Evolutionary conservation across 805 yeast genomes (phyloP), one percentile per base, ranked within the genome.

Genomic region (Wickerhamiella sorbophila): DNA sequence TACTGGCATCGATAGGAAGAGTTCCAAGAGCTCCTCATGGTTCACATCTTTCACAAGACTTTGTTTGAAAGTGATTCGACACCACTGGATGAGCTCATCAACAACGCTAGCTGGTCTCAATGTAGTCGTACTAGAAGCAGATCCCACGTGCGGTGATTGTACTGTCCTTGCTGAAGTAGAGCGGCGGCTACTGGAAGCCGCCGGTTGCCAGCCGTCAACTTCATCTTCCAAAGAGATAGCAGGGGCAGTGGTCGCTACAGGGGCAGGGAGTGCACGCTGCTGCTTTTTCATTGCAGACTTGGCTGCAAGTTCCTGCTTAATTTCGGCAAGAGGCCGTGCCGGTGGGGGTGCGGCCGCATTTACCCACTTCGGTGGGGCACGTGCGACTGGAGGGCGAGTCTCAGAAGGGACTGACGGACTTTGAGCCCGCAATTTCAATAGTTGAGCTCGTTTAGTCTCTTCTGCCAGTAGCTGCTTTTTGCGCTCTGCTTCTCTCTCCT

Each of bases 1-100:
- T n/a, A 71, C 62, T 29, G 96, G 95, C 47, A 88, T 70, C 46
- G 85, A 77, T 47, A 87, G 65, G 52, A 91, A 70, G 56, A 91
- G 77, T 43, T 80, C 77, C 38, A 88, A 65, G 33, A 91, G 75
- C 56, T 82, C 95, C 48, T 79, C 82, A 38, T 70, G 70, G 33
- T 85, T 77, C 33, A 87, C 86, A 15, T 83, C 78, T 8, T 77
- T 71, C 56, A 83, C 78, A 57, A 88, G 66, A 46, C 71, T 75
- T 42, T 52, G 50, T 42, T 49, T 49, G 38, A 65, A 58, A 14
- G 61, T 39, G 19, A 49, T 32, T 21, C 62, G 57, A 48, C 64
- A 59, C 70, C 70, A 65, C 40, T 58, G 58, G 10, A 65, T 44
- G 41, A 66, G 64, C 47, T 61, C 66, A 26, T 61, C 65, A 14